Conservation (phyloP, 1,284 basidiomycete species). For the Cryptococcus hybrid region DNA sequence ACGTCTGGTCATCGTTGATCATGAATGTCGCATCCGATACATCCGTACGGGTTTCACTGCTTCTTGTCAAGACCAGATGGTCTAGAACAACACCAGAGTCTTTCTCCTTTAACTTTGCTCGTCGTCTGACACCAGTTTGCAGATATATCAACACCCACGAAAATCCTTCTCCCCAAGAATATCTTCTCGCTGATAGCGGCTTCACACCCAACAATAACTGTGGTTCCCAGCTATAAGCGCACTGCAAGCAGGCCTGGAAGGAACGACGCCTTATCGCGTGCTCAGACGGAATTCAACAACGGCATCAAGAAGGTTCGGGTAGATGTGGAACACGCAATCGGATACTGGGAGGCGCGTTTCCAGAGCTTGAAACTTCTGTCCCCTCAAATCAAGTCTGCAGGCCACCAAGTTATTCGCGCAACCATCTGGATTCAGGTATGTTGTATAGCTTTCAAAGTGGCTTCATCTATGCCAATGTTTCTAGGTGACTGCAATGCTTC, state of each 20-base stretch:
- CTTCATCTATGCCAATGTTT: background rate
- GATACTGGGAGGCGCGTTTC: background rate
- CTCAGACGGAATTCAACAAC: background rate
- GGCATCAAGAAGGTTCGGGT: background rate
- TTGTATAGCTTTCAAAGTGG: background rate
- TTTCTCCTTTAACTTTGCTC: background rate
- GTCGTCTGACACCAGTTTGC: background rate
- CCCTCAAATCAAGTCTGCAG: background rate
- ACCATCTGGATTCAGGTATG: background rate
- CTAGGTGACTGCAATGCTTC: background rate
- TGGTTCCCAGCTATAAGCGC: background rate
- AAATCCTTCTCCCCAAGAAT: background rate
- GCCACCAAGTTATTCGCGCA: background rate
- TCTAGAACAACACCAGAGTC: background rate
- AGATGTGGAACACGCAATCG: background rate
- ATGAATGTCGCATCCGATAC: background rate
- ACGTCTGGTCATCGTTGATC: background rate
- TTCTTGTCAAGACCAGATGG: background rate
- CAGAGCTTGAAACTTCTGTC: background rate
- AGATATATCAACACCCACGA: background rate
- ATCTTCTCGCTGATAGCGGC: background rate
- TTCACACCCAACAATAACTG: background rate
- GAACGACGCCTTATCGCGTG: background rate
- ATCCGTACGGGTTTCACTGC: background rate
- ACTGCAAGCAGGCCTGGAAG: background rate